These are phyloP conservation scores for Henningerozyma blattae DNA, from an alignment of 805 yeast species.

Conservation along the genomic window DNA sequence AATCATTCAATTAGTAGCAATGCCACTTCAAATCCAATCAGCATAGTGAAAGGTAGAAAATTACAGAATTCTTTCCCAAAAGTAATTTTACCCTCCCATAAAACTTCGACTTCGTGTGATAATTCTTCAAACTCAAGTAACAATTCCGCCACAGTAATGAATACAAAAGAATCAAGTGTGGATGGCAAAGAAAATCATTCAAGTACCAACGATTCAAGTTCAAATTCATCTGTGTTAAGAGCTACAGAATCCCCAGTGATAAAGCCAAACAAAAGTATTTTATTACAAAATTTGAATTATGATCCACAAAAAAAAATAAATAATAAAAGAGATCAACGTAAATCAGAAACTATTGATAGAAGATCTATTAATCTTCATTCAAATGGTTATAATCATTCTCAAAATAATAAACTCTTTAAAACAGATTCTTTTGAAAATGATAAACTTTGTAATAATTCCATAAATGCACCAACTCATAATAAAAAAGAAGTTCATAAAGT, in stretches of 20 bases:
- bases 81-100: constrained; percentile 15
- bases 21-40: background rate
- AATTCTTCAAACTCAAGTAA: no score
- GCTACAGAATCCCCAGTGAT: constrained; percentile 21
- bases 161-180: no score
- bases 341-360: background rate
- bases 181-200: no score
- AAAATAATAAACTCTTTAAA: no score
- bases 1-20: background rate
- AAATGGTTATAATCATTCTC: background rate
- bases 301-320: background rate
- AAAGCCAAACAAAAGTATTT: constrained; percentile 6
- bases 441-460: no score
- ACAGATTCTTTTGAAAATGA: no score
- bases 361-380: background rate
- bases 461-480: no score
- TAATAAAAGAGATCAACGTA: background rate
- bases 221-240: no score
- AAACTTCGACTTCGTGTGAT: no score
- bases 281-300: background rate
- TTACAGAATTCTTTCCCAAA: constrained; percentile 6
- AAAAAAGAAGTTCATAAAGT: constrained; percentile 51
- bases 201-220: no score
- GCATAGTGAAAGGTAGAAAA: no score
- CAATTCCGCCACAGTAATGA: no score